phyloP scores from a whole-genome alignment of 179 eudicot genomes.

The Heliamphora pulchella region DNA sequence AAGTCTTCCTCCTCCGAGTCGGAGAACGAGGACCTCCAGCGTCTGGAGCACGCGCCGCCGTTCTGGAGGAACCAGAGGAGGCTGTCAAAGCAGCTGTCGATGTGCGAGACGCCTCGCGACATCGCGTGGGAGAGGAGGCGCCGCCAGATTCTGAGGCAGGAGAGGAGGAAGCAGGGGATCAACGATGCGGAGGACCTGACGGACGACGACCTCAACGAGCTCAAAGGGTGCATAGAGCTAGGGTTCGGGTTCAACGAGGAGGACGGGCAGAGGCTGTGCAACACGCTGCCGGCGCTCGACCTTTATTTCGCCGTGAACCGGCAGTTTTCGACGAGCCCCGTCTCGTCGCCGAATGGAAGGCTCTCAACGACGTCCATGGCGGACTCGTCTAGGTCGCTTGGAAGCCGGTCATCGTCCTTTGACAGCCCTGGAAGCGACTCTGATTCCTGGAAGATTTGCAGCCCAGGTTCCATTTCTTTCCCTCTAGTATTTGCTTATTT shows the following conservation, averaged over 20 bases:
- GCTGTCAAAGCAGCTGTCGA: conserved; percentile 58
- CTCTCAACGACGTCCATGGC: conserved; percentile 18
- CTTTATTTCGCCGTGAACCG: conserved; percentile 76
- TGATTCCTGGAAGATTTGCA: conserved; percentile 72
- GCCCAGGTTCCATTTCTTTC: conserved; percentile 43
- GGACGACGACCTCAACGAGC: conserved; percentile 70
- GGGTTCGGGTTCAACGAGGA: conserved; percentile 86
- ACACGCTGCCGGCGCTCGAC: conserved; percentile 72
- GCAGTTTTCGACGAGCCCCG: conserved; percentile 44
- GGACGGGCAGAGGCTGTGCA: conserved; percentile 49
- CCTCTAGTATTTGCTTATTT: background rate
- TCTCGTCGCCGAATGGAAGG: conserved; percentile 42
- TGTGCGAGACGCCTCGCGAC: conserved; percentile 60
- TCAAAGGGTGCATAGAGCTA: conserved; percentile 67
- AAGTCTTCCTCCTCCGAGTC: conserved; percentile 19
- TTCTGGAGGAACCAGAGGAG: conserved; percentile 40
- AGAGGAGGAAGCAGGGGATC: conserved; percentile 29
- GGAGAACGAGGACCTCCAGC: conserved; percentile 46
- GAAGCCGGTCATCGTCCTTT: conserved; percentile 31
- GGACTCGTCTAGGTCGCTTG: conserved; percentile 12
- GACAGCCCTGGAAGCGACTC: conserved; percentile 47
- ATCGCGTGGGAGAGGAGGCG: conserved; percentile 77
- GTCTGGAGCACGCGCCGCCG: conserved; percentile 50
- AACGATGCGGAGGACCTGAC: conserved; percentile 35
- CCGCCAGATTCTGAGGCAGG: conserved; percentile 46